Base-by-base conservation (phyloP, 352 stramenopile genomes). In the Phytopythium delawarense region DNA sequence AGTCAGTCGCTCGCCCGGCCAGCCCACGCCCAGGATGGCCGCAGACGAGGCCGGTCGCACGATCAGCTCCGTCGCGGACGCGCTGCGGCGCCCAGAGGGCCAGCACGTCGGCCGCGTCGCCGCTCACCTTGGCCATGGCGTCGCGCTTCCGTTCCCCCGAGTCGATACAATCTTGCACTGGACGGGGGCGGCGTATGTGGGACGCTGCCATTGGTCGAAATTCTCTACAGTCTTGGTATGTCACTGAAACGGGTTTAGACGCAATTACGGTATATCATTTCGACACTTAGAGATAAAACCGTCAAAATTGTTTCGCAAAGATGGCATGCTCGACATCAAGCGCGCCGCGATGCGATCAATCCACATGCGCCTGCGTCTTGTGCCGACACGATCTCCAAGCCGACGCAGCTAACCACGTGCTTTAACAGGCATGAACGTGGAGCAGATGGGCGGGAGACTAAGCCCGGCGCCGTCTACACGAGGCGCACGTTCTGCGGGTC, bases 91-190 rank as follows among this genome's bases (percentile, higher is more conserved):
- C 20, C 20, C 11, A n/a, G 16, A 25, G 11, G 42, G 6, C 8
- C 13, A 49, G 16, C 18, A 5, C 13, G 21, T 49, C 42, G 42
- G 7, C 42, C 42, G 39, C 39, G 7, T 21, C 42, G 39, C 39
- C 39, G 61, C 62, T 50, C 60, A 92, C 83, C 83, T 92, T 92
- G 58, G 79, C 81, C 74, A 78, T 88, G 30, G 12, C 12, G 12
- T 76, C 62, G 49, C 42, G 51, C 49, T 34, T 52, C 18, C 52
- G 46, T n/a, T 50, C 25, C 34, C 23, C 44, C 32, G 7, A 5
- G 11, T 20, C 30, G 32, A 54, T 54, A 54, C 55, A 61, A 61
- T 61, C 55, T 61, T 61, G 9, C 53, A 39, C 32, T n/a, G 21
- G 16, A 2, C 9, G 23, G 37, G 25, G 37, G 23, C 32, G 39